Evolutionary conservation across 148 eudicot species (phyloP).

Genomic region (Linanthus parryae): DNA sequence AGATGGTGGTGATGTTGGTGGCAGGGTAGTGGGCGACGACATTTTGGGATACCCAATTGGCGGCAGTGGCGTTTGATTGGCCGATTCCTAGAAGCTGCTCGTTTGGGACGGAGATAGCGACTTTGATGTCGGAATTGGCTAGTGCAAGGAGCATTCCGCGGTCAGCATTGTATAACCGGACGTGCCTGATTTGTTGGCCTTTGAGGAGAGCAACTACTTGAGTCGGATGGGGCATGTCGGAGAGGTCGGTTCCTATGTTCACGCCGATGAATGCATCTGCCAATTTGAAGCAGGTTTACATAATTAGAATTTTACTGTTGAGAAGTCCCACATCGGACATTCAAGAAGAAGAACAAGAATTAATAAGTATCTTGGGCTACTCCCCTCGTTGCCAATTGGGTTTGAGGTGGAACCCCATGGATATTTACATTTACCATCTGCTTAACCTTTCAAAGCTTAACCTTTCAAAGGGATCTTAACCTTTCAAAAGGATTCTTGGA

Average conservation of each 20-base stretch:
- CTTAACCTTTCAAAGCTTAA: neutral
- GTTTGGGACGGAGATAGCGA: slow-evolving; percentile 60
- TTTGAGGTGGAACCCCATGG: neutral
- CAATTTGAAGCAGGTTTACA: slow-evolving; percentile 3
- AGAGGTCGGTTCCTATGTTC: slow-evolving; percentile 73
- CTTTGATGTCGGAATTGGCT: slow-evolving; percentile 71
- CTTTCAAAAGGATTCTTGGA: too few relatives aligned
- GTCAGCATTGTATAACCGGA: slow-evolving; percentile 67
- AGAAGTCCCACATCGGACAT: too few relatives aligned
- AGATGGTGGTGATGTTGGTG: slow-evolving; percentile 73
- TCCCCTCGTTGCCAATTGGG: too few relatives aligned
- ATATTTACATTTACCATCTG: neutral
- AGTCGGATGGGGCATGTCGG: slow-evolving; percentile 90
- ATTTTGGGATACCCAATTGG: slow-evolving; percentile 80
- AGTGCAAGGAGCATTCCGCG: slow-evolving; percentile 76
- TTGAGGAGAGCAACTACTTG: slow-evolving; percentile 84
- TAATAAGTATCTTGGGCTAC: too few relatives aligned
- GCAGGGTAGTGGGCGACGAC: slow-evolving; percentile 73
- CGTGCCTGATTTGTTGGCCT: slow-evolving; percentile 63
- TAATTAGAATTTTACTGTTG: neutral
- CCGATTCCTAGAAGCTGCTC: slow-evolving; percentile 76
- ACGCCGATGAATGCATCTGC: slow-evolving; percentile 80
- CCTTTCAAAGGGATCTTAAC: too few relatives aligned
- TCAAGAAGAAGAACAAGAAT: too few relatives aligned
- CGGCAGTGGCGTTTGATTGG: slow-evolving; percentile 80